Percentiles rank a stretch among this genome's conserved stretches.
Evolutionary conservation across 352 stramenopile genomes (phyloP).

Genomic region (Globisporangium sylvaticum): DNA sequence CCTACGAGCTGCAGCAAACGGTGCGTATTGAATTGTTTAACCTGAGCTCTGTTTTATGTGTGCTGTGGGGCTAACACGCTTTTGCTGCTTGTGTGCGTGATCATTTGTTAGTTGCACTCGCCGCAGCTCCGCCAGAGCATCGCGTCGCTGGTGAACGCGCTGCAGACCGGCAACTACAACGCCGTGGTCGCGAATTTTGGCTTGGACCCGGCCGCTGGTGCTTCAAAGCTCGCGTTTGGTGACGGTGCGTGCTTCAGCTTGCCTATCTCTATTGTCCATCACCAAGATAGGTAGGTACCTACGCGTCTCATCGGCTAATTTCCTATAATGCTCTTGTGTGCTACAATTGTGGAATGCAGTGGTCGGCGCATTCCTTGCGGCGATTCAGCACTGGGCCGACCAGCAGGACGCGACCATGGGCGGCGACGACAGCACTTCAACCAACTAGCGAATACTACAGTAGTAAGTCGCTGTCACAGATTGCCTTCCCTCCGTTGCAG

Average conservation of each 20-base stretch:
- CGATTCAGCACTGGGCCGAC: slow-evolving; percentile 75
- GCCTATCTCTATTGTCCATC: not conserved
- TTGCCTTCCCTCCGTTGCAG: not conserved
- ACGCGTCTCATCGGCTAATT: not conserved
- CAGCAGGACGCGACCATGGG: slow-evolving; percentile 46
- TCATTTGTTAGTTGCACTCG: slow-evolving; percentile 45
- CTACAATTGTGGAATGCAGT: no score
- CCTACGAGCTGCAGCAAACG: slow-evolving; percentile 70
- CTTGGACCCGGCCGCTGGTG: slow-evolving; percentile 72
- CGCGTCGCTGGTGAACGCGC: slow-evolving; percentile 69
- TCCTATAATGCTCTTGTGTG: no score
- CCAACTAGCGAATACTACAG: slow-evolving; percentile 4
- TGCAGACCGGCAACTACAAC: slow-evolving; percentile 90
- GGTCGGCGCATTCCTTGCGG: slow-evolving; percentile 70
- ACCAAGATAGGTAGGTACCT: not conserved
- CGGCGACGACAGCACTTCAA: slow-evolving; percentile 2
- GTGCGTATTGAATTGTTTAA: slow-evolving; percentile 19
- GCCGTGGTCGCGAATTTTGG: slow-evolving; percentile 89
- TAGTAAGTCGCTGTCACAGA: not conserved
- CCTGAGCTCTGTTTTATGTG: not conserved
- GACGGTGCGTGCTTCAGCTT: slow-evolving; percentile 51
- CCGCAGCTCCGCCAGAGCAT: slow-evolving; percentile 89
- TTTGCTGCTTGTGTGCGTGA: not conserved
- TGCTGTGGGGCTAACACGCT: not conserved
- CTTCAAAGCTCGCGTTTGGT: slow-evolving; percentile 74